These are phyloP conservation scores for Cucumis variabilis DNA, from an alignment of 331 rosid species.

Conservation along the genomic window DNA sequence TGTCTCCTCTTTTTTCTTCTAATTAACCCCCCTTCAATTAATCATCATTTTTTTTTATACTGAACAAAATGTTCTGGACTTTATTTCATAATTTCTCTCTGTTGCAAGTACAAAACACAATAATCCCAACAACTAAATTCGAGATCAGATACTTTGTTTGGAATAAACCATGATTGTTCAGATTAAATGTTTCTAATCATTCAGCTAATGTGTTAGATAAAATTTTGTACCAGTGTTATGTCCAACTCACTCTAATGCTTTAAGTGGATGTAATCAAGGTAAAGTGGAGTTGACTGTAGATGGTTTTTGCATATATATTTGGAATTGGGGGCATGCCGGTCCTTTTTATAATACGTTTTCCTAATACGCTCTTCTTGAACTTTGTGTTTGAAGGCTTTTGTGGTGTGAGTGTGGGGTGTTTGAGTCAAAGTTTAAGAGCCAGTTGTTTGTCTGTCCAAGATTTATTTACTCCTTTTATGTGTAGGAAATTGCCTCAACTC, in stretches of 20 bases:
- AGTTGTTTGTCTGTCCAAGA: too few relatives aligned
- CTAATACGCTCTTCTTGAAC: neutral
- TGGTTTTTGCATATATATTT: neutral
- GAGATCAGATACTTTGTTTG: neutral
- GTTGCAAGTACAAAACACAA: too few relatives aligned
- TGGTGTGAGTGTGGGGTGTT: neutral
- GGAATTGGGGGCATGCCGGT: neutral
- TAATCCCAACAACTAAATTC: too few relatives aligned
- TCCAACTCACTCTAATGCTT: too few relatives aligned
- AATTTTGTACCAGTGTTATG: neutral
- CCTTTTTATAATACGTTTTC: neutral
- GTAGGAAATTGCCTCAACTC: neutral
- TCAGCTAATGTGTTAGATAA: neutral
- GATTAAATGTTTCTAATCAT: too few relatives aligned
- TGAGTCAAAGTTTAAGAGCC: neutral
- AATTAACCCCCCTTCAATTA: neutral
- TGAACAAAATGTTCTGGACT: too few relatives aligned
- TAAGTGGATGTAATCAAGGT: neutral
- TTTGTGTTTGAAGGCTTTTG: neutral
- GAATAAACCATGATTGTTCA: too few relatives aligned
- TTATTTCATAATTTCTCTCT: too few relatives aligned
- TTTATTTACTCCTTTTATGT: too few relatives aligned
- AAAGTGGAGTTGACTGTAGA: neutral
- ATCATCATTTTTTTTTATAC: neutral
- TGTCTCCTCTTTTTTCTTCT: neutral